Evolutionary conservation across 2,329 filamentous ascomycete species (phyloP), one percentile per base, ranked within the genome.

Genomic region (Cladophialophora exuberans): DNA sequence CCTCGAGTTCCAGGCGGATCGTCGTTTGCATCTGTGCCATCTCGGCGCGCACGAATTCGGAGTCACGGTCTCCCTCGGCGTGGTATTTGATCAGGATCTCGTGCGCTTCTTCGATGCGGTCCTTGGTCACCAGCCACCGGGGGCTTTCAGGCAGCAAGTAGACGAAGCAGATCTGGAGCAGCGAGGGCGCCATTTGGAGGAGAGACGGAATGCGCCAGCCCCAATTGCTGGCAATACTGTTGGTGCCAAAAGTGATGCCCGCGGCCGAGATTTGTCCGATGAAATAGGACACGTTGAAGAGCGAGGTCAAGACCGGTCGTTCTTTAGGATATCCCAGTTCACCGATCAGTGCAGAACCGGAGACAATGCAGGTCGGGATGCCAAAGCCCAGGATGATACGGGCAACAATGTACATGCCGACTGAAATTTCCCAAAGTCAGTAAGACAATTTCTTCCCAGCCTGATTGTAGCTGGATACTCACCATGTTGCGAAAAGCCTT

Each of bases 261-360:
- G 73, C 72, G 3, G 72, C 72, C 30, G 75, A 60, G 39, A 83
- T 56, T 47, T 56, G 53, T 22, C 53, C 80, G 54, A 83, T 70
- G 57, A 81, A 83, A 66, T 81, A 83, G 1, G 78, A 81, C 1
- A 81, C 77, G 62, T 85, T 85, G 73, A 85, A 85, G 1, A 84
- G 70, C 5, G 81, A 83, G 1, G 81, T 85, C 49, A 85, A 62
- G n/a, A 80, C 72, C 0, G 82, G 74, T 57, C 83, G 79, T 67
- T 85, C 82, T 65, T 83, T 84, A 2, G 83, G 83, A 63, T 85
- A 79, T 1, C 76, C 81, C 22, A 85, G 70, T 64, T 85, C 83
- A 68, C 81, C 82, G 23, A 85, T 81, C 45, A 85, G 69, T 28
- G 79, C 76, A 1, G 82, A 80, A 3, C 79, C 82, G 2, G 80